Conservation (phyloP, 768 basidiomycete species). For the Leccinellum rugosiceps region DNA sequence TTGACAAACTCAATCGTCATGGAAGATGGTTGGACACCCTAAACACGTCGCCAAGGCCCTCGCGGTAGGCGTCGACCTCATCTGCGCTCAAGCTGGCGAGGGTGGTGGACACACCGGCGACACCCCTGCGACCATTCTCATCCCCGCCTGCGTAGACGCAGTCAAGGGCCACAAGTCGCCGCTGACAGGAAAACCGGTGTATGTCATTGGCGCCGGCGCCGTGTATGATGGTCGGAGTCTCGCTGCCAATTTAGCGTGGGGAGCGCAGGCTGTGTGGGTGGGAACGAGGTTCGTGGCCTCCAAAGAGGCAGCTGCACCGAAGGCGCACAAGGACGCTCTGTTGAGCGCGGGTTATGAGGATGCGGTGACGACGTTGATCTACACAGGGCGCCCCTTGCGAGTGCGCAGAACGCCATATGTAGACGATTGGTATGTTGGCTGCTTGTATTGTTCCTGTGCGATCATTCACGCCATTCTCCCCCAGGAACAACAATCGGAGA, state of each 20-base stretch:
- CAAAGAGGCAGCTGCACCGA: slow-evolving; percentile 77
- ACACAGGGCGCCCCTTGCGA: slow-evolving; percentile 84
- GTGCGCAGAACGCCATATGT: slow-evolving; percentile 84
- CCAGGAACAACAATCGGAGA: slow-evolving; percentile 73
- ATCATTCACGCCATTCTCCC: neutral
- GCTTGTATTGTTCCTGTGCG: neutral
- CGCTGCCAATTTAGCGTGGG: slow-evolving; percentile 86
- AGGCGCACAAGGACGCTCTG: slow-evolving; percentile 79
- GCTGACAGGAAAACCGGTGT: slow-evolving; percentile 78
- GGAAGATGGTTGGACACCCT: slow-evolving; percentile 88
- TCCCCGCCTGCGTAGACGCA: slow-evolving; percentile 86
- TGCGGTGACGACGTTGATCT: slow-evolving; percentile 81
- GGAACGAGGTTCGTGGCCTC: slow-evolving; percentile 86
- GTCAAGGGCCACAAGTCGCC: slow-evolving; percentile 75
- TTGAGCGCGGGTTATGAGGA: slow-evolving; percentile 74
- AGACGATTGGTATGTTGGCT: slow-evolving; percentile 62
- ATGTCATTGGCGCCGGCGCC: slow-evolving; percentile 89
- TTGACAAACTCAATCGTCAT: neutral
- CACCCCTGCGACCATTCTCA: slow-evolving; percentile 78
- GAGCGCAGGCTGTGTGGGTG: slow-evolving; percentile 88
- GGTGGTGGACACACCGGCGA: slow-evolving; percentile 90
- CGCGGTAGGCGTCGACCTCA: slow-evolving; percentile 83
- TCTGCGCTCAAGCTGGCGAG: slow-evolving; percentile 93
- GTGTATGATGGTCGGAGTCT: slow-evolving; percentile 87
- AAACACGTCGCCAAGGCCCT: slow-evolving; percentile 84